Evolutionary conservation across 495 filamentous ascomycete genomes (phyloP).

Genomic region (Friedmanniomyces simplex): DNA sequence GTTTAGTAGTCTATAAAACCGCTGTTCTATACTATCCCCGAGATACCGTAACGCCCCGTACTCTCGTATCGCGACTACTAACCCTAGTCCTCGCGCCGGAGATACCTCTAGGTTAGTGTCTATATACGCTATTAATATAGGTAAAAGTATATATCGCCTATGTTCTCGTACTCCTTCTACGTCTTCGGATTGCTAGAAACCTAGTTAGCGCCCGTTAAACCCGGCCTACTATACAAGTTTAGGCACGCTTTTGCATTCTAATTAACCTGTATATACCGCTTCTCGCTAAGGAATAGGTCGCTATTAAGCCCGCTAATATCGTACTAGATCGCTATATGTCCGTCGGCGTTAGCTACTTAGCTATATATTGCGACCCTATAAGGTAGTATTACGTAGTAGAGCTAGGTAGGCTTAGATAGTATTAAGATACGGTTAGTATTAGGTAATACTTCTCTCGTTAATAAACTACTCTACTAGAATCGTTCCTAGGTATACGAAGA

Average conservation of each 20-base stretch:
- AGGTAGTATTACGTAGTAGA: too few species aligned
- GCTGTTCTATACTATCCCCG: too few species aligned
- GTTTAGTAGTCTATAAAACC: too few species aligned
- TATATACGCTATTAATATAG: not conserved
- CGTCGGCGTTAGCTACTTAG: not conserved
- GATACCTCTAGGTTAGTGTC: not conserved
- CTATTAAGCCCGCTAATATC: not conserved
- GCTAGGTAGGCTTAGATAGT: too few species aligned
- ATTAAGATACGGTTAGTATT: too few species aligned
- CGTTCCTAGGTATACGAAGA: too few species aligned
- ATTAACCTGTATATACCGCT: not conserved
- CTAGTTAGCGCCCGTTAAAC: not conserved
- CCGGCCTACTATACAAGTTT: not conserved
- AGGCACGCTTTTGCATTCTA: not conserved
- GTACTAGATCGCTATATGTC: not conserved
- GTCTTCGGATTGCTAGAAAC: not conserved
- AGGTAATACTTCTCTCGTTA: too few species aligned
- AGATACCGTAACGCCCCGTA: too few species aligned
- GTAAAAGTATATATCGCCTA: not conserved
- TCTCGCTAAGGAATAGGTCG: not conserved
- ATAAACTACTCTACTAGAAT: too few species aligned
- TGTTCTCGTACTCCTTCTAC: not conserved
- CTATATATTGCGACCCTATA: too few species aligned
- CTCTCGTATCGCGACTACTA: not conserved
- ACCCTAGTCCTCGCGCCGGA: not conserved